These are phyloP conservation scores for Tulasnella calospora DNA, from an alignment of 768 basidiomycete species.

Conservation along the genomic window DNA sequence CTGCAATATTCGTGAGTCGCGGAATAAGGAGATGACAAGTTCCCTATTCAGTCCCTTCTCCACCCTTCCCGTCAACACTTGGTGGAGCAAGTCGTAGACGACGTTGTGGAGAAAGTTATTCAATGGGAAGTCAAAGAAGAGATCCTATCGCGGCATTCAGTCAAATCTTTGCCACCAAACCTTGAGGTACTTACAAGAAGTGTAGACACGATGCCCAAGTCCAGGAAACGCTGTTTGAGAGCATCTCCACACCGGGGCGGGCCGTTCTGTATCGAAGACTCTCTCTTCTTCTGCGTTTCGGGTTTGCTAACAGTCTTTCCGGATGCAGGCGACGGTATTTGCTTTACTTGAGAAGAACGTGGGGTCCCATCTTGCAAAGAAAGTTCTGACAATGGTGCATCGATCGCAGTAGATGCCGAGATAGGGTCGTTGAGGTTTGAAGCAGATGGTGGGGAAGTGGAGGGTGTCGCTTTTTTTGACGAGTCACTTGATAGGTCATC, in stretches of 20 bases:
- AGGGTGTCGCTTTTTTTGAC: not conserved
- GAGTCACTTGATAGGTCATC: conserved; percentile 59
- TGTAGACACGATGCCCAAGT: conserved; percentile 65
- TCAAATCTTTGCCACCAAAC: not conserved
- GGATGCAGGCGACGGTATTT: conserved; percentile 14
- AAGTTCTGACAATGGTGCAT: not conserved
- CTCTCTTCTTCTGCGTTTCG: not conserved
- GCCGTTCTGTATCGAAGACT: not conserved
- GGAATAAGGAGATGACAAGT: conserved; percentile 75
- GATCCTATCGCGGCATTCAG: conserved; percentile 51
- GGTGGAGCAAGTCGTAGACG: conserved; percentile 93
- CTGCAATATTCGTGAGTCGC: conserved; percentile 77
- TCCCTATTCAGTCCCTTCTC: conserved; percentile 68
- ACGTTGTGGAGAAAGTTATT: conserved; percentile 97
- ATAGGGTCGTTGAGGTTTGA: not conserved
- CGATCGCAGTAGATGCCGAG: not conserved
- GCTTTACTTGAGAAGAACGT: not conserved
- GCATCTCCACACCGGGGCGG: conserved; percentile 52
- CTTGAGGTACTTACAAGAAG: conserved; percentile 57
- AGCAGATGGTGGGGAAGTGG: not conserved
- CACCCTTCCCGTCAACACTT: conserved; percentile 83
- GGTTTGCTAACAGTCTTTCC: conserved; percentile 12
- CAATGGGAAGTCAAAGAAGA: conserved; percentile 95
- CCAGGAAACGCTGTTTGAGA: conserved; percentile 72
- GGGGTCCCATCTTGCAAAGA: not conserved